Percentiles rank a stretch among this genome's conserved stretches.
Evolutionary conservation across 257 asterid genomes (phyloP).

Genomic region (Solanum pinnatisectum): DNA sequence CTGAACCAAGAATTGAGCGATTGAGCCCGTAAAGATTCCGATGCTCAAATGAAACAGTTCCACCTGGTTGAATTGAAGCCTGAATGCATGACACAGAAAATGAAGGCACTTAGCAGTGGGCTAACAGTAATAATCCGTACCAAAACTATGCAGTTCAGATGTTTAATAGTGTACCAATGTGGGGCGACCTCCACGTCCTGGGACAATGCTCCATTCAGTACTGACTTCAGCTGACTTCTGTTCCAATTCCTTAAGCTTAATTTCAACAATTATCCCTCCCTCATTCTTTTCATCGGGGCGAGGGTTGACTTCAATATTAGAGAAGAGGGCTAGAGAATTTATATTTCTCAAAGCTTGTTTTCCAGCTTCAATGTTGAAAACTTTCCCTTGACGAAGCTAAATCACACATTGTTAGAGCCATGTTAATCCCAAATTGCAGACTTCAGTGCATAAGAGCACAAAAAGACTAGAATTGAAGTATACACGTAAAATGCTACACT

Average conservation of each 20-base stretch:
- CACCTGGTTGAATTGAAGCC: slow-evolving; percentile 99
- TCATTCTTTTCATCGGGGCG: slow-evolving; percentile 95
- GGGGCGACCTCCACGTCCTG: slow-evolving; percentile 97
- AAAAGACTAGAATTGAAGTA: background rate
- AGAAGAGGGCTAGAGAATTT: slow-evolving; percentile 79
- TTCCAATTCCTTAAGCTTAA: slow-evolving; percentile 90
- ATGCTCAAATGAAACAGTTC: slow-evolving; percentile 96
- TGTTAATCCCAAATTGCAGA: background rate
- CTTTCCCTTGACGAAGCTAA: slow-evolving; percentile 86
- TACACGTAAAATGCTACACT: background rate
- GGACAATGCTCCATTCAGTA: slow-evolving; percentile 95
- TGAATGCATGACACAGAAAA: slow-evolving; percentile 26
- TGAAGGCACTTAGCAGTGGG: slow-evolving; percentile 6
- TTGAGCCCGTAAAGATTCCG: slow-evolving; percentile 83
- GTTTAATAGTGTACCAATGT: slow-evolving; percentile 48
- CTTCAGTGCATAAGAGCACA: background rate
- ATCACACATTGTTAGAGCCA: slow-evolving; percentile 1
- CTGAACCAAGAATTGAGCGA: slow-evolving; percentile 92
- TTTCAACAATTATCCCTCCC: slow-evolving; percentile 89
- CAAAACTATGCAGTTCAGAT: background rate
- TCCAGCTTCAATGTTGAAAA: slow-evolving; percentile 91
- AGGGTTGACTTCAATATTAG: slow-evolving; percentile 95
- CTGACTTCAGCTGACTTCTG: slow-evolving; percentile 98
- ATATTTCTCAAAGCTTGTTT: slow-evolving; percentile 90
- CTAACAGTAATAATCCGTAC: background rate